A percentile compares a stretch with the other conserved stretches of the same genome.
Conservation (phyloP, 257 asterid species). For the Penstemon barbatus region DNA sequence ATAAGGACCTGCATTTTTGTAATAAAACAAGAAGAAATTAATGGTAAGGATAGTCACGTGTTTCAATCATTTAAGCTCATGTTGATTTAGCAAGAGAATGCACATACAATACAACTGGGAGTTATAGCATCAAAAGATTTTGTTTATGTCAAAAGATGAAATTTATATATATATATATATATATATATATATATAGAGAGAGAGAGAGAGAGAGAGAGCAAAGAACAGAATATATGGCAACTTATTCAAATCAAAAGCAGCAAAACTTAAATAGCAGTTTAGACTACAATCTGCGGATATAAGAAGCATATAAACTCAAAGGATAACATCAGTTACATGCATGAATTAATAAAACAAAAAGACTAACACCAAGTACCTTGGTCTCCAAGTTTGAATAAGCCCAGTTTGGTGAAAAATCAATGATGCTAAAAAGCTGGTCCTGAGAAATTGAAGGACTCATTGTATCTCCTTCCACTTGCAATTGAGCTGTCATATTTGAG, state of each 20-base stretch:
- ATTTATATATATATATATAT: too few species aligned
- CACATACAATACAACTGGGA: neutral
- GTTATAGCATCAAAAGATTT: neutral
- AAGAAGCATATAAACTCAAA: neutral
- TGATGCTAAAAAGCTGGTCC: slow-evolving; percentile 76
- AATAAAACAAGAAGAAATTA: slow-evolving; percentile 7
- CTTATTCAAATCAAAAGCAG: neutral
- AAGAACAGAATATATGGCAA: neutral
- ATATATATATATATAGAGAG: neutral
- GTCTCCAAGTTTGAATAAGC: slow-evolving; percentile 52
- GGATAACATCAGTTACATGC: too few species aligned
- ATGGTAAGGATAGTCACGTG: neutral
- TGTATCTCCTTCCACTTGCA: slow-evolving; percentile 63
- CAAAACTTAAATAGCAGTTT: neutral
- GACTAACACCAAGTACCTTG: slow-evolving; percentile 40
- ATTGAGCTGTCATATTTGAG: slow-evolving; percentile 57
- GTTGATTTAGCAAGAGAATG: neutral
- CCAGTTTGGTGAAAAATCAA: slow-evolving; percentile 68
- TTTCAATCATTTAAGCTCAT: neutral
- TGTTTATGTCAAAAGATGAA: too few species aligned
- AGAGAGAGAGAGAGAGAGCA: neutral
- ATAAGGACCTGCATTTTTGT: slow-evolving; percentile 52
- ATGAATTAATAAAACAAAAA: neutral
- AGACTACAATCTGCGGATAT: neutral
- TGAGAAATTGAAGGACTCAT: slow-evolving; percentile 58